Percentiles rank a stretch among this genome's conserved stretches.
Conservation (phyloP, 306 rosid genomes). For the Glycyrrhiza uralensis region DNA sequence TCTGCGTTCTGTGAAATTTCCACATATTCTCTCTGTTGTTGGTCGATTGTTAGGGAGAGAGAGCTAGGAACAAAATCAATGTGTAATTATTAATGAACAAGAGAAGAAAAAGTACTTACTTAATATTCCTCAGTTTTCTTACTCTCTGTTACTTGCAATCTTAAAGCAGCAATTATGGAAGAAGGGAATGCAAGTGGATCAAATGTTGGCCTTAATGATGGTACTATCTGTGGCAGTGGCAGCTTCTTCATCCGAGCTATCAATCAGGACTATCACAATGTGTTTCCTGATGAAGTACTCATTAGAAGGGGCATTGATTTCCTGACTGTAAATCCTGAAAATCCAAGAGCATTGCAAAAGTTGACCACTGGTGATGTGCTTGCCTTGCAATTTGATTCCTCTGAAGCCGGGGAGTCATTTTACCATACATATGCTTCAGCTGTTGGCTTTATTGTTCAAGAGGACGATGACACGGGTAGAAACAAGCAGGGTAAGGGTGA, state of each 20-base stretch:
- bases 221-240: neutral
- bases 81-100: no score
- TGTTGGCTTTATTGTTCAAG: neutral
- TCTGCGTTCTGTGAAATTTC: no score
- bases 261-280: neutral
- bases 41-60: no score
- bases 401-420: neutral
- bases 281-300: neutral
- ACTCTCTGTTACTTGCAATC: neutral
- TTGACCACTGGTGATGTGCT: neutral
- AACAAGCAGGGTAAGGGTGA: neutral
- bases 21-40: no score
- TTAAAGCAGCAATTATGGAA: neutral
- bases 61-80: no score
- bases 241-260: neutral
- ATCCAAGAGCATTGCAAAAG: neutral
- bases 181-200: neutral
- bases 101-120: no score
- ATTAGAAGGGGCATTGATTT: neutral
- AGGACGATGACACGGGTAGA: neutral
- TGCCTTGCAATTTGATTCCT: neutral
- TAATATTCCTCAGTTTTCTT: no score
- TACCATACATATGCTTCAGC: conserved; percentile 8
- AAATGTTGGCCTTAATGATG: neutral
- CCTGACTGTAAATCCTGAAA: neutral